These are phyloP conservation scores for Xylariaceae sp. DNA, from an alignment of 2,329 filamentous ascomycete genomes.

Conservation along the genomic window DNA sequence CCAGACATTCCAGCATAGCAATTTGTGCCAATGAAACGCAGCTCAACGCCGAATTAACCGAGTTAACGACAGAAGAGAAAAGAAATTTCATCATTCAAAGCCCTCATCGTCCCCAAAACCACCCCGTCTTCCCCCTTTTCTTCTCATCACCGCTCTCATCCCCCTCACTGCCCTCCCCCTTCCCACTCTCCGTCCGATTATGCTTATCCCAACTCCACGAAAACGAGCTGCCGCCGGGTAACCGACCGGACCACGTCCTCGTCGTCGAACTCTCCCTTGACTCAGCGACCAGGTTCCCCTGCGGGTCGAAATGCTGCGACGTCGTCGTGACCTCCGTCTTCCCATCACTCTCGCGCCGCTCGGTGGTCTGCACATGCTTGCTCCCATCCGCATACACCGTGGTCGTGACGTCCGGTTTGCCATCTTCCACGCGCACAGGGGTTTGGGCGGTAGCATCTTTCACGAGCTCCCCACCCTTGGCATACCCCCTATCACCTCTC, in stretches of 20 bases:
- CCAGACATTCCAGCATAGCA: too few species aligned
- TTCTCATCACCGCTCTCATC: neutral
- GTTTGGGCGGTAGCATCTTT: neutral
- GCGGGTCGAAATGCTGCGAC: constrained; percentile 18
- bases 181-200: neutral
- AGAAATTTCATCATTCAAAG: neutral
- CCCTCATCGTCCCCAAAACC: constrained; percentile 22
- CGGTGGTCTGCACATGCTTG: constrained; percentile 19
- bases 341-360: constrained; percentile 11
- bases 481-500: too few species aligned
- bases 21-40: too few species aligned
- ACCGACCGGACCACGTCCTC: constrained; percentile 17
- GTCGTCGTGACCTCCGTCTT: constrained; percentile 16
- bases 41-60: too few species aligned
- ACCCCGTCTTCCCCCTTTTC: constrained; percentile 12
- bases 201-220: constrained; percentile 11
- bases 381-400: constrained; percentile 23
- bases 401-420: constrained; percentile 1
- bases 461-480: too few species aligned
- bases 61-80: too few species aligned
- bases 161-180: neutral
- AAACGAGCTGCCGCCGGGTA: constrained; percentile 10
- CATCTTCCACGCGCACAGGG: neutral
- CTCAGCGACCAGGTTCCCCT: constrained; percentile 23
- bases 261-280: constrained; percentile 11